These are phyloP conservation scores for Hirschioporus abietinus DNA, from an alignment of 768 basidiomycete genomes.

Conservation along the genomic window DNA sequence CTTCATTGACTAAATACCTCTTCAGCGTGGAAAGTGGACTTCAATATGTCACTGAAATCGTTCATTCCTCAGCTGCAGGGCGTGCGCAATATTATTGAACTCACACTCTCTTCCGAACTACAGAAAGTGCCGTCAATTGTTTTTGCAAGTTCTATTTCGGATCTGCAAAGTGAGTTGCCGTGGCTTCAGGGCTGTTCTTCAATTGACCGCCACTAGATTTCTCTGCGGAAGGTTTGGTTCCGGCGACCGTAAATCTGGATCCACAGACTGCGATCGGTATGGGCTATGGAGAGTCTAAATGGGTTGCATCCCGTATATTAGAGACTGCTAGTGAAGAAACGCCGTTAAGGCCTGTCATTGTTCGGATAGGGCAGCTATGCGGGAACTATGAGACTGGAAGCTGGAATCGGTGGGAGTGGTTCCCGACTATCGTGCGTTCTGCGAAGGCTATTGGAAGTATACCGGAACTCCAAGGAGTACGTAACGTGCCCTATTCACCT, in stretches of 20 bases:
- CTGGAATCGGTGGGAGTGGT: constrained; percentile 33
- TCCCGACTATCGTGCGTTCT: constrained; percentile 28
- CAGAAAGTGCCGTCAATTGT: constrained; percentile 26
- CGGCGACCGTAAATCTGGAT: constrained; percentile 21
- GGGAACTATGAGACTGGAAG: constrained; percentile 25
- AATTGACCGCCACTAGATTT: neutral
- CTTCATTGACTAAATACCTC: no score
- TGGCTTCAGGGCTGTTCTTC: neutral
- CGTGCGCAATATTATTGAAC: no score
- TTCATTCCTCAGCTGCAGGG: no score
- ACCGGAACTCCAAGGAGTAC: constrained; percentile 13
- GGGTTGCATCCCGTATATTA: constrained; percentile 24
- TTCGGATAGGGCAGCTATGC: constrained; percentile 31
- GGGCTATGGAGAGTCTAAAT: constrained; percentile 32
- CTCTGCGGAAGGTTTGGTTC: constrained; percentile 13
- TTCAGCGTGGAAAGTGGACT: no score
- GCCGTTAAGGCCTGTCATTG: constrained; percentile 14
- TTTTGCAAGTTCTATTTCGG: constrained; percentile 37
- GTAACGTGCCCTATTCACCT: neutral
- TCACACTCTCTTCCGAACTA: no score
- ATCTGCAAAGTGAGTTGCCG: constrained; percentile 13
- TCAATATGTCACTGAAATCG: no score
- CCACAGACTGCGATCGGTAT: constrained; percentile 13
- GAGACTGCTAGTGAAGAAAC: constrained; percentile 14
- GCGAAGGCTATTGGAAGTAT: constrained; percentile 13